phyloP scores from a whole-genome alignment of 345 rosid species.

The Populus euphratica region DNA sequence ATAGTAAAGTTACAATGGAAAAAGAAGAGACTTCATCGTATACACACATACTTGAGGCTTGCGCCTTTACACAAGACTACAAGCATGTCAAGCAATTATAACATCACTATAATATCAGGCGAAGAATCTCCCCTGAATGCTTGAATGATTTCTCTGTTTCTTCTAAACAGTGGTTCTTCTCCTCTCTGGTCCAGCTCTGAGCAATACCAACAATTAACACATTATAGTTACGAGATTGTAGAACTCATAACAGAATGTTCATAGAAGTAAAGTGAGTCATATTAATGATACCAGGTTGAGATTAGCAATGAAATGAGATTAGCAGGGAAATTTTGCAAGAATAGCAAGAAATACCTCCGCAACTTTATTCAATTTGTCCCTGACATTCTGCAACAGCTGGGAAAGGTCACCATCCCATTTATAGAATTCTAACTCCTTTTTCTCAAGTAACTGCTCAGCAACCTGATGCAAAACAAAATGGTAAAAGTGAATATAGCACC shows the following conservation, averaged over 20 bases:
- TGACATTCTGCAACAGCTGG: slow-evolving; percentile 66
- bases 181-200: slow-evolving; percentile 85
- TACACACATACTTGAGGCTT: slow-evolving; percentile 2
- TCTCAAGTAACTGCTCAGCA: slow-evolving; percentile 61
- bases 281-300: background rate
- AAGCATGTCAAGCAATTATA: background rate
- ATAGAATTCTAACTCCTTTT: slow-evolving; percentile 69
- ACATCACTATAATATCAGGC: slow-evolving; percentile 61
- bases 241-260: background rate
- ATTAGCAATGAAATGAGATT: background rate
- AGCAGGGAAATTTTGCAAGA: background rate
- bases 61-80: slow-evolving; percentile 3
- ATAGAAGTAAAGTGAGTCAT: background rate
- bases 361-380: slow-evolving; percentile 74
- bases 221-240: background rate
- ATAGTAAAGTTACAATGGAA: background rate
- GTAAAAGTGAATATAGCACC: background rate
- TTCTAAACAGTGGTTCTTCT: slow-evolving; percentile 87
- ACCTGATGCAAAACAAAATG: slow-evolving; percentile 38
- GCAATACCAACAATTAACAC: slow-evolving; percentile 3
- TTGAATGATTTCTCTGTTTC: slow-evolving; percentile 95
- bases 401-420: slow-evolving; percentile 89
- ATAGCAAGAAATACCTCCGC: slow-evolving; percentile 44
- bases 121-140: slow-evolving; percentile 84
- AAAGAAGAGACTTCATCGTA: background rate